phyloP scores from a whole-genome alignment of 768 basidiomycete species.

The Termitomyces bulborhizus region DNA sequence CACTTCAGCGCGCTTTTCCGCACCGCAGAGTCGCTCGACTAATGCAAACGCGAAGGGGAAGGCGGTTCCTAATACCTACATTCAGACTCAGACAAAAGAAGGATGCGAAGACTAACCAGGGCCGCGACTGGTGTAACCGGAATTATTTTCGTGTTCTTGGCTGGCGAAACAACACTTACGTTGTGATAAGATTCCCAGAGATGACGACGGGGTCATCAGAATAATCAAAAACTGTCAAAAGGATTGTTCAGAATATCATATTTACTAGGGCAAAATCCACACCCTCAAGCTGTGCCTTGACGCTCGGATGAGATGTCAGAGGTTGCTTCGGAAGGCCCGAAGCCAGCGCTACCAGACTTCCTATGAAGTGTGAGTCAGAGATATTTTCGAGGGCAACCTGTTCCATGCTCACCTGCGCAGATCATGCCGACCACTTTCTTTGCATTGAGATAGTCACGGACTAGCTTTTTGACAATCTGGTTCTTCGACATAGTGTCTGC shows the following conservation, averaged over 20 bases:
- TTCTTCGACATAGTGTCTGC: constrained; percentile 66
- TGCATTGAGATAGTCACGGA: constrained; percentile 46
- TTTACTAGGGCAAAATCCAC: constrained; percentile 6
- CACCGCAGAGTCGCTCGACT: constrained; percentile 64
- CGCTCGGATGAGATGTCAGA: constrained; percentile 75
- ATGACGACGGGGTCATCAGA: constrained; percentile 68
- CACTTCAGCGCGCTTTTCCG: constrained; percentile 55
- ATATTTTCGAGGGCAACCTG: not conserved
- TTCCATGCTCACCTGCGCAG: constrained; percentile 57
- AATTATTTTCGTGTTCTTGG: not conserved
- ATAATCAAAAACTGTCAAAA: constrained; percentile 58
- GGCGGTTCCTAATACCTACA: constrained; percentile 45
- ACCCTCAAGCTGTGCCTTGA: constrained; percentile 59
- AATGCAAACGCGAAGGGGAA: constrained; percentile 78
- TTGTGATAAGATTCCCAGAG: constrained; percentile 71
- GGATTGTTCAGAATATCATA: not conserved
- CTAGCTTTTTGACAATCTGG: constrained; percentile 52
- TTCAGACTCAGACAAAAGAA: not conserved
- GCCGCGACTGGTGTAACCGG: constrained; percentile 45
- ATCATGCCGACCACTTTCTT: constrained; percentile 76
- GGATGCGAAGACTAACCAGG: constrained; percentile 41
- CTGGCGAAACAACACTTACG: constrained; percentile 30
- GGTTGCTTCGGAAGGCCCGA: constrained; percentile 55
- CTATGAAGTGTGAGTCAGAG: constrained; percentile 25
- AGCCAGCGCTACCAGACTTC: constrained; percentile 63